Conservation (phyloP, 768 basidiomycete species). For the Mycena pura region DNA sequence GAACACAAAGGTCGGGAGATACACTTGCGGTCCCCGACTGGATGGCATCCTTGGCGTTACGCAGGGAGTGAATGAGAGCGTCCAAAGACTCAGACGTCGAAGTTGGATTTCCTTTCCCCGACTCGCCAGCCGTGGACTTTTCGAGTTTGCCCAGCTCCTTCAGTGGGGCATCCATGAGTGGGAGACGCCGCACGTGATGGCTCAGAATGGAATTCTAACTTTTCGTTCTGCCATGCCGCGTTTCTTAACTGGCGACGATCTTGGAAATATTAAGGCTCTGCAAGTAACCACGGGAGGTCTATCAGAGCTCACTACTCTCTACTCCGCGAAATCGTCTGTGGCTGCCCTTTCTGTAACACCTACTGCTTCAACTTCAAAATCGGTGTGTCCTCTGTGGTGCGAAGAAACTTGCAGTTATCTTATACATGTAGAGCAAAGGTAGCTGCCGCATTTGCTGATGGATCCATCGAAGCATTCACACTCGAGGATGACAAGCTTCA, state of each 20-base stretch:
- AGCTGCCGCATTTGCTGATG: conserved; percentile 68
- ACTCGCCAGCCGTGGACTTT: conserved; percentile 53
- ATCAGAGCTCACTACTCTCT: conserved; percentile 38
- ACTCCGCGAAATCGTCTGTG: conserved; percentile 40
- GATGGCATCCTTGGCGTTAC: conserved; percentile 60
- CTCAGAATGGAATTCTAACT: too few species aligned
- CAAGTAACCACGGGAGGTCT: conserved; percentile 43
- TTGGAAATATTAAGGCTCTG: conserved; percentile 75
- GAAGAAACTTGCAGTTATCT: conserved; percentile 10
- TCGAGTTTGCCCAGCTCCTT: conserved; percentile 85
- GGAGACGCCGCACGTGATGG: too few species aligned
- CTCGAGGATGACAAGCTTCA: conserved; percentile 52
- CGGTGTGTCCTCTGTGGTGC: conserved; percentile 46
- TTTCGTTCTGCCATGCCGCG: conserved; percentile 55
- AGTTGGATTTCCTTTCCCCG: conserved; percentile 57
- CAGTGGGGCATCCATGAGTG: conserved; percentile 78
- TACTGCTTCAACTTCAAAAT: conserved; percentile 34
- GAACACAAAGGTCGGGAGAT: conserved; percentile 54
- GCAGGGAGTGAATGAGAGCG: conserved; percentile 63
- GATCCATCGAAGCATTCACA: conserved; percentile 53
- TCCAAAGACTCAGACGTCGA: conserved; percentile 69
- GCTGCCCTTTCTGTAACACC: conserved; percentile 41
- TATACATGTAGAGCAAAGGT: conserved; percentile 68
- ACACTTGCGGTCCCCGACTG: conserved; percentile 51
- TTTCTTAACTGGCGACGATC: conserved; percentile 80